Conservation (phyloP, 331 rosid species). For the Rosa hybrid region DNA sequence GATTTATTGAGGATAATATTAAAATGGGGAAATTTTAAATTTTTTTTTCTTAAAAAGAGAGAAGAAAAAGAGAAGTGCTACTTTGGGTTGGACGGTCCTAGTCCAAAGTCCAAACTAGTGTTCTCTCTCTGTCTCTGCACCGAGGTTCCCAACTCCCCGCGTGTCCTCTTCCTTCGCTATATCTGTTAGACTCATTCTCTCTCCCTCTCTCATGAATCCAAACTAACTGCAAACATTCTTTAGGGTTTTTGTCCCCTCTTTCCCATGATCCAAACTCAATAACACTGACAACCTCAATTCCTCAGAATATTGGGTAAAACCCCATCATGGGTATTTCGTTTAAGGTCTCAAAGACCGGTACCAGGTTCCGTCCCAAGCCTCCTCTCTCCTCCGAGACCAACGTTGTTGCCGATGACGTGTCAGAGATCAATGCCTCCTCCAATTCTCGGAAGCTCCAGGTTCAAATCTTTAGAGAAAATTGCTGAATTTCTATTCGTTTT, state of each 20-base stretch:
- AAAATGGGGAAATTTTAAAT: no score
- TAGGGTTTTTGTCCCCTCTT: conserved; percentile 1
- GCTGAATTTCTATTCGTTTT: not conserved
- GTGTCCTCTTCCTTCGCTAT: not conserved
- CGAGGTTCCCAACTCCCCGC: conserved; percentile 17
- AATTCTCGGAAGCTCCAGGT: conserved; percentile 48
- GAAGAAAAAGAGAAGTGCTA: not conserved
- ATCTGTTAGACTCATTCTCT: not conserved
- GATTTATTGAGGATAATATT: no score
- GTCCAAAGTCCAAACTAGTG: not conserved
- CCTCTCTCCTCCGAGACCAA: conserved; percentile 40
- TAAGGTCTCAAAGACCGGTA: conserved; percentile 80
- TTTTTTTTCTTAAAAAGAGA: no score
- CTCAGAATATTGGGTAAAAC: not conserved
- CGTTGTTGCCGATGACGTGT: conserved; percentile 28
- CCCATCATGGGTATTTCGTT: conserved; percentile 79
- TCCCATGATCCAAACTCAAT: conserved; percentile 22
- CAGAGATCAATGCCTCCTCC: conserved; percentile 38
- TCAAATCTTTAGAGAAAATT: not conserved
- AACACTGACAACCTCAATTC: conserved; percentile 18
- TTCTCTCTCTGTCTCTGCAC: not conserved
- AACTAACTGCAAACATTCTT: not conserved
- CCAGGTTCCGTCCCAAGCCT: conserved; percentile 67
- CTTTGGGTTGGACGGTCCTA: not conserved
- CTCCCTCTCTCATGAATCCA: conserved; percentile 9